Evolutionary conservation across 768 basidiomycete genomes (phyloP).

Genomic region (Lyophyllum atratum): DNA sequence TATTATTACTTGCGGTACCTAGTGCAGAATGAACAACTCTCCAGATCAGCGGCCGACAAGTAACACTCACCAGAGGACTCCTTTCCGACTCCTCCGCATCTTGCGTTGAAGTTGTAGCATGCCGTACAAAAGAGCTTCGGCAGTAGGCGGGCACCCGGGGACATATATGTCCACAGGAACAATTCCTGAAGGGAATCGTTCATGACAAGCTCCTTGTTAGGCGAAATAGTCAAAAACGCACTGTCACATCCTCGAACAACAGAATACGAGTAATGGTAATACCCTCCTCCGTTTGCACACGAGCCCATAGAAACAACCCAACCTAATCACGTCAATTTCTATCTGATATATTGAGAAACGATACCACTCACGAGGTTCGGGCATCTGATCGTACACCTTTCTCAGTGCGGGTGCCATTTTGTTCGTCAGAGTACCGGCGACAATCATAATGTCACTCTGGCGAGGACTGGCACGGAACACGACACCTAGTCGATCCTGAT

Average conservation of each 20-base stretch:
- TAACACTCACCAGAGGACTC: constrained; percentile 74
- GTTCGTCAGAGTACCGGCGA: constrained; percentile 97
- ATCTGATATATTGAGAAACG: constrained; percentile 1
- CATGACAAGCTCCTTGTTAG: constrained; percentile 7
- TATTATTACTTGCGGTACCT: constrained; percentile 59
- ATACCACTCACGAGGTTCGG: constrained; percentile 77
- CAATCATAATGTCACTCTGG: constrained; percentile 98
- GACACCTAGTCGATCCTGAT: constrained; percentile 95
- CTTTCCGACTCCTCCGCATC: constrained; percentile 87
- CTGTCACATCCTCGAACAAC: constrained; percentile 98
- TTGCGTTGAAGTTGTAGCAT: constrained; percentile 97
- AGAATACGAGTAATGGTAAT: constrained; percentile 98
- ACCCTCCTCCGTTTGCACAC: constrained; percentile 97
- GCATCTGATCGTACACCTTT: constrained; percentile 99
- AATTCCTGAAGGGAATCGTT: constrained; percentile 56
- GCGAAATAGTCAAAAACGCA: constrained; percentile 35
- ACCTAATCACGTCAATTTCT: constrained; percentile 40
- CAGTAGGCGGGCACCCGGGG: constrained; percentile 91
- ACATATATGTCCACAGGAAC: constrained; percentile 99
- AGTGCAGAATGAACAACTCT: constrained; percentile 6
- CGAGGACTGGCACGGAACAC: constrained; percentile 99
- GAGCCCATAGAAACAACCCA: constrained; percentile 99
- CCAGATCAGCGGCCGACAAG: background rate
- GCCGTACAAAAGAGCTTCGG: constrained; percentile 96
- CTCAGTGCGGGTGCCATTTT: constrained; percentile 99